Conservation (phyloP, 2,329 filamentous ascomycete genomes). For the Pseudocercospora musae region DNA sequence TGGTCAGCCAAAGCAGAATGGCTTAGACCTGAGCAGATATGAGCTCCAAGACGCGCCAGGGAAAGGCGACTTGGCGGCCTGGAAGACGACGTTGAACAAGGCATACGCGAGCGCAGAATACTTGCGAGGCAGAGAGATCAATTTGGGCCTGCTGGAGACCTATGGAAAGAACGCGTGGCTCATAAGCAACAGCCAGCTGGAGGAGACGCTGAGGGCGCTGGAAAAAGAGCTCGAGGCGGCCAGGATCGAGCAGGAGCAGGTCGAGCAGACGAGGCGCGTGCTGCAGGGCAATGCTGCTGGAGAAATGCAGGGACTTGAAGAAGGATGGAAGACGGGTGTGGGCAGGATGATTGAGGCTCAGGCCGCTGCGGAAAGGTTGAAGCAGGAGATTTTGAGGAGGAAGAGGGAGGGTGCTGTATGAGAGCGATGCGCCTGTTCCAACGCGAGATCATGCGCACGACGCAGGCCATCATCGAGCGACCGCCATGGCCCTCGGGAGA, state of each 20-base stretch:
- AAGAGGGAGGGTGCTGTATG: slow-evolving; percentile 46
- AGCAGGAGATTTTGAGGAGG: slow-evolving; percentile 63
- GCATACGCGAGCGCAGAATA: slow-evolving; percentile 60
- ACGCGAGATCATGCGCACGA: too few relatives aligned
- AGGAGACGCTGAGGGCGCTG: slow-evolving; percentile 64
- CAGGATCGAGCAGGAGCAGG: slow-evolving; percentile 66
- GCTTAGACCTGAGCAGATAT: slow-evolving; percentile 78
- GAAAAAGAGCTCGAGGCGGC: slow-evolving; percentile 71
- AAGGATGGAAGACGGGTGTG: slow-evolving; percentile 75
- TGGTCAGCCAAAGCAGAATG: slow-evolving; percentile 44
- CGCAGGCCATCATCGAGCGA: background rate
- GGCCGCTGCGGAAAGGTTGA: slow-evolving; percentile 72
- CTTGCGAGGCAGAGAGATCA: slow-evolving; percentile 54
- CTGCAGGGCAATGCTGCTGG: slow-evolving; percentile 68
- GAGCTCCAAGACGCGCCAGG: slow-evolving; percentile 65
- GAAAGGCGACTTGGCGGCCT: slow-evolving; percentile 44
- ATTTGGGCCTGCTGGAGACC: slow-evolving; percentile 71
- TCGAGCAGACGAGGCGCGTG: slow-evolving; percentile 67
- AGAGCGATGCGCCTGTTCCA: too few relatives aligned
- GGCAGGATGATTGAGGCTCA: slow-evolving; percentile 81
- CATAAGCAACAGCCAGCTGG: slow-evolving; percentile 74
- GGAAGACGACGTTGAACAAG: slow-evolving; percentile 51
- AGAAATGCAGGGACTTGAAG: slow-evolving; percentile 71
- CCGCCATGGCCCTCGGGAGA: background rate
- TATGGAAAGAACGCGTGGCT: slow-evolving; percentile 92